Conservation (phyloP, 768 basidiomycete species). For the Tulasnella sp. region DNA sequence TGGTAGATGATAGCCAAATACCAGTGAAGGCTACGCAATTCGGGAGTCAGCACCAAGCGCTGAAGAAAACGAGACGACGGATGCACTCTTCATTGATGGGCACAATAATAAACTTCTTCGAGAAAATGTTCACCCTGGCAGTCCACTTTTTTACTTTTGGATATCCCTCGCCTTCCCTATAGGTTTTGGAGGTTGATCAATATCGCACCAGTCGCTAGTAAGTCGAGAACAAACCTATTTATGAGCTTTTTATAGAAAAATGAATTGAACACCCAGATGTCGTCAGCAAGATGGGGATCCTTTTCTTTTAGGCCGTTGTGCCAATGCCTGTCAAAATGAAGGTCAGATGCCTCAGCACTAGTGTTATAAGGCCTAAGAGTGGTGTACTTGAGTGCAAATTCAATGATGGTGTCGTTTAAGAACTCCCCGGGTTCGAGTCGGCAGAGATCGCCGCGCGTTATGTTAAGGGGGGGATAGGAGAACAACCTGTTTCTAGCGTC, state of each 20-base stretch:
- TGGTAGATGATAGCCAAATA: conserved; percentile 91
- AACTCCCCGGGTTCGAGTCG: conserved; percentile 78
- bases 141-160: conserved; percentile 92
- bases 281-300: conserved; percentile 60
- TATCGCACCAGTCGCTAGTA: background rate
- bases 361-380: background rate
- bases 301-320: conserved; percentile 52
- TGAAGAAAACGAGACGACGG: background rate
- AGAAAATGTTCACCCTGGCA: conserved; percentile 77
- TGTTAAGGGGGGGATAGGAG: conserved; percentile 68
- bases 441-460: conserved; percentile 72
- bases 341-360: too few relatives aligned
- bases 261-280: conserved; percentile 89
- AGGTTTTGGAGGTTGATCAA: conserved; percentile 41
- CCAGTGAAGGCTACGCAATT: conserved; percentile 78
- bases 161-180: conserved; percentile 56
- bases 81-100: conserved; percentile 95
- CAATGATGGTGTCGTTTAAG: conserved; percentile 93
- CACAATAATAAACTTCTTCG: conserved; percentile 87
- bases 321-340: conserved; percentile 64
- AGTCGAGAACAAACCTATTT: conserved; percentile 49
- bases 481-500: background rate
- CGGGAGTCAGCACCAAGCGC: too few relatives aligned
- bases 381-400: conserved; percentile 88
- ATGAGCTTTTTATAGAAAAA: conserved; percentile 97